Conservation (phyloP, 768 basidiomycete genomes). For the Tulasnella sp. region DNA sequence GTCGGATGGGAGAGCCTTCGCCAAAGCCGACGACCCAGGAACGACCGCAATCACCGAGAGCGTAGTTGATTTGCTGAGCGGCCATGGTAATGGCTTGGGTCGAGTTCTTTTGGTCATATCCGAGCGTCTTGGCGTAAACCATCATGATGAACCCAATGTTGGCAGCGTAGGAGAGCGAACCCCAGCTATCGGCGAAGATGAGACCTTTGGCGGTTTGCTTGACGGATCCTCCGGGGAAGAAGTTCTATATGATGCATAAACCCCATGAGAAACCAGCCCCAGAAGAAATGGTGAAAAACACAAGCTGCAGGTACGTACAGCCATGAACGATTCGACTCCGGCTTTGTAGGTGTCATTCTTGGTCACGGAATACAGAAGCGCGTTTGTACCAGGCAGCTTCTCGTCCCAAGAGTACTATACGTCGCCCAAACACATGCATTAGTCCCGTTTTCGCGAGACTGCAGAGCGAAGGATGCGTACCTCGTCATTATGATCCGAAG, state of each 20-base stretch:
- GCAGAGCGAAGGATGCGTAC: too few relatives aligned
- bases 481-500: conserved; percentile 1
- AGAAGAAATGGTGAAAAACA: too few relatives aligned
- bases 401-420: conserved; percentile 12
- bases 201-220: conserved; percentile 16
- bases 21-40: conserved; percentile 16
- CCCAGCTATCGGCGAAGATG: conserved; percentile 7
- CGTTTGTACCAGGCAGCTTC: neutral
- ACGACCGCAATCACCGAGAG: conserved; percentile 7
- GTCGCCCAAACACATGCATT: neutral
- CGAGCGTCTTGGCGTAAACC: conserved; percentile 9
- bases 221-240: neutral
- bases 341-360: neutral
- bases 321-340: neutral
- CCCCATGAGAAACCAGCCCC: neutral
- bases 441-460: neutral
- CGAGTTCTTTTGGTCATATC: conserved; percentile 5
- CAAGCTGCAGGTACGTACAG: neutral
- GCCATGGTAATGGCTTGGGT: neutral
- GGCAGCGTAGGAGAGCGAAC: conserved; percentile 5
- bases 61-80: conserved; percentile 13
- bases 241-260: neutral
- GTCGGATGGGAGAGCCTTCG: neutral
- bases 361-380: neutral
- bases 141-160: conserved; percentile 9